These are phyloP conservation scores for Acer campestre DNA, from an alignment of 345 rosid genomes.

Conservation along the genomic window DNA sequence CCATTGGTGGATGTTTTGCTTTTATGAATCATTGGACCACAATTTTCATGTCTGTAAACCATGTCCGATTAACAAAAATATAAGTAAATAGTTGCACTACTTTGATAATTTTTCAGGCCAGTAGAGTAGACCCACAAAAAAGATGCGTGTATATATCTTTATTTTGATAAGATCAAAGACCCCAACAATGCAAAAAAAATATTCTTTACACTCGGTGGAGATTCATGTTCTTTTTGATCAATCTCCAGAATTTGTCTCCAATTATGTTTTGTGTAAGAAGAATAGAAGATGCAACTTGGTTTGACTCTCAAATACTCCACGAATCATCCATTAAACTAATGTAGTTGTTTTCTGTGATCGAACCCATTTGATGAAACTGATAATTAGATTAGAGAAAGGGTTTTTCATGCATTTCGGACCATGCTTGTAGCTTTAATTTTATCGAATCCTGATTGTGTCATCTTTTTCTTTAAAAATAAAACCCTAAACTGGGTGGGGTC, in stretches of 20 bases:
- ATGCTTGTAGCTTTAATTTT: no score
- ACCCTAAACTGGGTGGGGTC: no score
- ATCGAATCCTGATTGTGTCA: no score
- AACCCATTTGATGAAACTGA: background rate
- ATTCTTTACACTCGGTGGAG: background rate
- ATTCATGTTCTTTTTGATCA: background rate
- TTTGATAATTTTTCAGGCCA: background rate
- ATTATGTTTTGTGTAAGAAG: background rate
- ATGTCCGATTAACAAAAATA: background rate
- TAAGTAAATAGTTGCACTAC: background rate
- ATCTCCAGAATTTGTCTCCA: conserved; percentile 1
- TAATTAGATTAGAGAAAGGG: no score
- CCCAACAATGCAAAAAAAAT: background rate
- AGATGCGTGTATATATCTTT: background rate
- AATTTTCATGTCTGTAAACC: conserved; percentile 10
- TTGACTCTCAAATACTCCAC: conserved; percentile 17
- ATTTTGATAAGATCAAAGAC: background rate
- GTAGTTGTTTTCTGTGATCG: background rate
- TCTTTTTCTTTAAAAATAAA: no score
- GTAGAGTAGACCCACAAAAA: background rate
- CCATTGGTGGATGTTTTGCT: background rate
- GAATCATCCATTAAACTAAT: conserved; percentile 1
- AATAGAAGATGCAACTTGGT: conserved; percentile 26
- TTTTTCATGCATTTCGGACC: no score
- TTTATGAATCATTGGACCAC: conserved; percentile 1